Evolutionary conservation across 1,284 basidiomycete genomes (phyloP).

Genomic region (Cerioporus squamosus): DNA sequence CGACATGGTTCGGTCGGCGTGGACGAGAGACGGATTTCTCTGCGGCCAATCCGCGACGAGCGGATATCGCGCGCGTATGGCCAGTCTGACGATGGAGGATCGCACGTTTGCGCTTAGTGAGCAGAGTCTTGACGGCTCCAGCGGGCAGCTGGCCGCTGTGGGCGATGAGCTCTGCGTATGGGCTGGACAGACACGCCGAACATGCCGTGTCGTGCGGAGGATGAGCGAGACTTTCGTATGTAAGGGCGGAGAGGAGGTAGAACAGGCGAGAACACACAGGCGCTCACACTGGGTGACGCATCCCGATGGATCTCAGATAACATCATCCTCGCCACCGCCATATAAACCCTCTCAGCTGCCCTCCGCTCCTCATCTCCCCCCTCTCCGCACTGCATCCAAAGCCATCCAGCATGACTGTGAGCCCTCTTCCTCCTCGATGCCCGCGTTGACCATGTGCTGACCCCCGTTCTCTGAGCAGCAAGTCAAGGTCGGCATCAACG

Average conservation of each 20-base stretch:
- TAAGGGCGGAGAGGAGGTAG: not conserved
- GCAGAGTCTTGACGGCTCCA: too few species aligned
- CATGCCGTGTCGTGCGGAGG: too few species aligned
- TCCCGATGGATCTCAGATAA: slow-evolving; percentile 22
- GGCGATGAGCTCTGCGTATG: not conserved
- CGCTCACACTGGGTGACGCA: not conserved
- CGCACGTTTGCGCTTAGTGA: slow-evolving; percentile 12
- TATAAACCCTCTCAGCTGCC: slow-evolving; percentile 10
- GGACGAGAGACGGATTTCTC: not conserved
- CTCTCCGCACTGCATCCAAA: slow-evolving; percentile 12
- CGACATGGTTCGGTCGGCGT: not conserved
- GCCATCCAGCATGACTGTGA: slow-evolving; percentile 25
- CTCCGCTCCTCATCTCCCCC: slow-evolving; percentile 3
- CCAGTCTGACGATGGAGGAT: slow-evolving; percentile 2
- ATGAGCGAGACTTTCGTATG: too few species aligned
- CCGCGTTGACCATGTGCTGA: not conserved
- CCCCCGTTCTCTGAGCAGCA: slow-evolving; percentile 20
- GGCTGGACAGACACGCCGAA: too few species aligned
- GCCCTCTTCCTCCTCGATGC: not conserved
- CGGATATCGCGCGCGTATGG: not conserved
- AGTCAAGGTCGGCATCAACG: slow-evolving; percentile 95
- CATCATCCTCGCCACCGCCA: slow-evolving; percentile 12
- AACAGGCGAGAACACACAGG: not conserved
- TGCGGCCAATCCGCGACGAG: slow-evolving; percentile 11
- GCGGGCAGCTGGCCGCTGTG: too few species aligned